Conservation (phyloP, 1,139 yeast genomes). For the Pichia terricola region DNA sequence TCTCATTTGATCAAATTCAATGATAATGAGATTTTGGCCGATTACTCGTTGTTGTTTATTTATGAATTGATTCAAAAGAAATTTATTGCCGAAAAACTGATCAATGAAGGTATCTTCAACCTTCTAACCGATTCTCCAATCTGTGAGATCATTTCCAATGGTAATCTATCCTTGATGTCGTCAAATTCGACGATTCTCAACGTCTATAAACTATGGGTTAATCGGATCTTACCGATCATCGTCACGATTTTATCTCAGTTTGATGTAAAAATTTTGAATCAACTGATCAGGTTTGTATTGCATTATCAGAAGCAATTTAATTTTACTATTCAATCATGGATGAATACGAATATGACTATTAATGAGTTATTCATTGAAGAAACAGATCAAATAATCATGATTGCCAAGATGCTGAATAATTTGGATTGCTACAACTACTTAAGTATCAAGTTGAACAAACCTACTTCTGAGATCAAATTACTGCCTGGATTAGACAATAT, state of each 20-base stretch:
- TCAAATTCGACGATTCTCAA: conserved; percentile 24
- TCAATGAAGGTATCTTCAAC: conserved; percentile 57
- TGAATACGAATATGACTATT: conserved; percentile 45
- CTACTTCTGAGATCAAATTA: conserved; percentile 23
- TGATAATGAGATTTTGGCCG: conserved; percentile 60
- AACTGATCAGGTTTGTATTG: conserved; percentile 52
- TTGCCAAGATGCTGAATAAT: conserved; percentile 49
- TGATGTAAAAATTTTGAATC: conserved; percentile 57
- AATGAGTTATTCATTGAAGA: conserved; percentile 64
- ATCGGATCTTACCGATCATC: conserved; percentile 67
- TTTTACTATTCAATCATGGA: conserved; percentile 61
- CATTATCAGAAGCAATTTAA: conserved; percentile 60
- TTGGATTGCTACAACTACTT: conserved; percentile 40
- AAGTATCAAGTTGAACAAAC: conserved; percentile 12
- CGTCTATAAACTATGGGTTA: conserved; percentile 70
- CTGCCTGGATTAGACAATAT: conserved; percentile 57
- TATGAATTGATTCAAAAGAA: conserved; percentile 59
- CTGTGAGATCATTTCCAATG: conserved; percentile 57
- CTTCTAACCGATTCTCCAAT: conserved; percentile 68
- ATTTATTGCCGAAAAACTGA: conserved; percentile 56
- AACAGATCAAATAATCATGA: conserved; percentile 63
- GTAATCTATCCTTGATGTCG: conserved; percentile 41
- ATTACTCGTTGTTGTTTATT: conserved; percentile 57
- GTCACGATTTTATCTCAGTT: conserved; percentile 51
- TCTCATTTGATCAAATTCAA: conserved; percentile 54